Percentiles rank a stretch among this genome's conserved stretches.
These are phyloP conservation scores for Globisporangium sylvaticum DNA, from an alignment of 352 stramenopile species.

Conservation along the genomic window DNA sequence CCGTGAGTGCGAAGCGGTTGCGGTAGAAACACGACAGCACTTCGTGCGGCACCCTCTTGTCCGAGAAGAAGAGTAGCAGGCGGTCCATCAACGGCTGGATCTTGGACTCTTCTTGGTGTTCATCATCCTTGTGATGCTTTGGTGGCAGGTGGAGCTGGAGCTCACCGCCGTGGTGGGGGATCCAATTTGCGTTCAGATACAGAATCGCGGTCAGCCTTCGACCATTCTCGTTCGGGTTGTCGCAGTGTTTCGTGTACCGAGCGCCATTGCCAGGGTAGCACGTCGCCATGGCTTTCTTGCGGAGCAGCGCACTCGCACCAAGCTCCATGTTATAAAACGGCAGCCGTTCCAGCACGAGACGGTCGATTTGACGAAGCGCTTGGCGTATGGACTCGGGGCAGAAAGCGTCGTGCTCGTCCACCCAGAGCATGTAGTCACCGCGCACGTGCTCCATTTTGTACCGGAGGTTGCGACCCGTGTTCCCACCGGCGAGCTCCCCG, in stretches of 20 bases:
- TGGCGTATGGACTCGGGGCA: slow-evolving; percentile 22
- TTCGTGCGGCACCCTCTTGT: slow-evolving; percentile 42
- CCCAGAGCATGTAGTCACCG: slow-evolving; percentile 46
- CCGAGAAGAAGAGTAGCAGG: slow-evolving; percentile 46
- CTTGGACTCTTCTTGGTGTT: background rate
- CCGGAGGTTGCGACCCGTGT: slow-evolving; percentile 36
- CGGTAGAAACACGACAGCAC: slow-evolving; percentile 18
- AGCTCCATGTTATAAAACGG: slow-evolving; percentile 23
- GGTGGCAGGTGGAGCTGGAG: slow-evolving; percentile 24
- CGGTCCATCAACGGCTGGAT: slow-evolving; percentile 14
- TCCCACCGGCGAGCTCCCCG: slow-evolving; percentile 39
- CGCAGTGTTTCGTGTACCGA: slow-evolving; percentile 44
- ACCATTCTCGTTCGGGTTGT: slow-evolving; percentile 46
- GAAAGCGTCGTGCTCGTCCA: slow-evolving; percentile 35
- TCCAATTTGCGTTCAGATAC: slow-evolving; percentile 44
- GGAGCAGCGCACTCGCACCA: slow-evolving; percentile 20
- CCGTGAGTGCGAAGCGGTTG: slow-evolving; percentile 44
- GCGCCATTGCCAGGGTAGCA: slow-evolving; percentile 42
- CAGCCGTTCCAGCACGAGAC: slow-evolving; percentile 33
- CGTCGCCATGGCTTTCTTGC: slow-evolving; percentile 48
- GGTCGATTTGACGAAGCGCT: slow-evolving; percentile 35
- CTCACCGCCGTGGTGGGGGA: slow-evolving; percentile 25
- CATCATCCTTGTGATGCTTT: background rate
- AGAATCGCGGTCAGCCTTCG: slow-evolving; percentile 54
- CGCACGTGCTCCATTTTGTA: slow-evolving; percentile 48